Evolutionary conservation across 345 rosid species (phyloP), one percentile per base, ranked within the genome.

Genomic region (Citrus medica): DNA sequence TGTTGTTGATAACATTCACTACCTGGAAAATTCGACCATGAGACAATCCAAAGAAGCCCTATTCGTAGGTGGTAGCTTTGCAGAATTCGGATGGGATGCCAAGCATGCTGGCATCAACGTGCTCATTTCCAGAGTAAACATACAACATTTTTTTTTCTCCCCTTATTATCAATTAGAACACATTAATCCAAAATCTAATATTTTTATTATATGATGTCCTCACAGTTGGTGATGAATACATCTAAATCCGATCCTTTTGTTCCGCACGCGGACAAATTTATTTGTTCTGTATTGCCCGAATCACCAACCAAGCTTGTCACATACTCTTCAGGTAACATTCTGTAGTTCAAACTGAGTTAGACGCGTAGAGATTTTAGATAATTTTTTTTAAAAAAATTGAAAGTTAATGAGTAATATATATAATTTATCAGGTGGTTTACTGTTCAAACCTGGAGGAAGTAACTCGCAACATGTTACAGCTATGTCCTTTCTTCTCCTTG

Each of bases 51-150:
- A 80, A 27, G 80, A 62, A 1, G 5, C 51, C 17, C 30, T 67
- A 30, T 37, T 79, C 22, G 76, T 10, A 21, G 73, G 73, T 37
- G 58, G n/a, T 6, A 61, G 76, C 69, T 83, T 80, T 79, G 79
- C 71, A 6, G 92, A 91, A 82, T 95, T 93, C 75, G 92, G 98
- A 4, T 93, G 98, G 98, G 98, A 95, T 75, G 61, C 83, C 73
- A 95, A 93, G 86, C 30, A 78, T 60, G 90, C 94, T 0, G 99
- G 99, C n/a, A 81, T 90, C 13, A 85, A 83, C 80, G 88, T 93
- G 55, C 92, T 95, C 37, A 33, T 90, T 68, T 87, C 96, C 25
- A 74, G 84, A 90, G 97, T 91, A 73, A 19, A 35, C 25, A 75
- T 59, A 32, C 22, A 48, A 22, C 78, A 59, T 28, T 62, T 58